phyloP scores from a whole-genome alignment of 352 stramenopile species.

The Pythium coloratum region DNA sequence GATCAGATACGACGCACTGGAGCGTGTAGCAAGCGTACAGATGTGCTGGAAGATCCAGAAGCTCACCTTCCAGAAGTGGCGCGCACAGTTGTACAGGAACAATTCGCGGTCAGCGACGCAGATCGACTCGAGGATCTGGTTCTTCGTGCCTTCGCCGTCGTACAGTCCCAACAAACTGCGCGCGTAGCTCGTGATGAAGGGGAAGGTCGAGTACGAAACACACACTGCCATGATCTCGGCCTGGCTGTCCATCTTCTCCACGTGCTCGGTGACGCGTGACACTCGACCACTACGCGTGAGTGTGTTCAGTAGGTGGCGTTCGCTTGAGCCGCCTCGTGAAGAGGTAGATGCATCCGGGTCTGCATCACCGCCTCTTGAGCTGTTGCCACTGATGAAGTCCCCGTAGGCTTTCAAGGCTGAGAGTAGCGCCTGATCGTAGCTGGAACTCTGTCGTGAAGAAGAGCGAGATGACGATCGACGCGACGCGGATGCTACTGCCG shows the following conservation, averaged over 20 bases:
- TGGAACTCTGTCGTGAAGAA: slow-evolving; percentile 35
- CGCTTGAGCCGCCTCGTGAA: slow-evolving; percentile 12
- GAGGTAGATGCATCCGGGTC: neutral
- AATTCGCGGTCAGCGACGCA: slow-evolving; percentile 55
- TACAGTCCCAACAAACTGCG: slow-evolving; percentile 71
- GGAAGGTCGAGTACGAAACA: slow-evolving; percentile 81
- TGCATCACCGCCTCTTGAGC: slow-evolving; percentile 2
- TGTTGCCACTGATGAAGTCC: slow-evolving; percentile 45
- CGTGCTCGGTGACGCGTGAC: slow-evolving; percentile 56
- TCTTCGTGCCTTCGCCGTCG: slow-evolving; percentile 64
- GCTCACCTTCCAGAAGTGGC: slow-evolving; percentile 76
- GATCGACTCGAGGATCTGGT: slow-evolving; percentile 52
- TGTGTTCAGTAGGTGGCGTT: slow-evolving; percentile 65
- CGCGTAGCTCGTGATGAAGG: slow-evolving; percentile 84
- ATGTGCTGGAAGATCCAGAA: slow-evolving; percentile 84
- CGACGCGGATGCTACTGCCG: neutral
- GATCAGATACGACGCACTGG: slow-evolving; percentile 76
- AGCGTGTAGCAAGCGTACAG: slow-evolving; percentile 69
- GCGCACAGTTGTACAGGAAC: slow-evolving; percentile 65
- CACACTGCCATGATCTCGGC: slow-evolving; percentile 71
- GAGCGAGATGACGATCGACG: slow-evolving; percentile 16
- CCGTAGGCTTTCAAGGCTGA: slow-evolving; percentile 63
- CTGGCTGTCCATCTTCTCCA: slow-evolving; percentile 72
- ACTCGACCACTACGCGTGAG: slow-evolving; percentile 62
- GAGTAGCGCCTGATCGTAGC: slow-evolving; percentile 67